Conservation (phyloP, 2,329 filamentous ascomycete genomes). For the Claviceps maximensis region DNA sequence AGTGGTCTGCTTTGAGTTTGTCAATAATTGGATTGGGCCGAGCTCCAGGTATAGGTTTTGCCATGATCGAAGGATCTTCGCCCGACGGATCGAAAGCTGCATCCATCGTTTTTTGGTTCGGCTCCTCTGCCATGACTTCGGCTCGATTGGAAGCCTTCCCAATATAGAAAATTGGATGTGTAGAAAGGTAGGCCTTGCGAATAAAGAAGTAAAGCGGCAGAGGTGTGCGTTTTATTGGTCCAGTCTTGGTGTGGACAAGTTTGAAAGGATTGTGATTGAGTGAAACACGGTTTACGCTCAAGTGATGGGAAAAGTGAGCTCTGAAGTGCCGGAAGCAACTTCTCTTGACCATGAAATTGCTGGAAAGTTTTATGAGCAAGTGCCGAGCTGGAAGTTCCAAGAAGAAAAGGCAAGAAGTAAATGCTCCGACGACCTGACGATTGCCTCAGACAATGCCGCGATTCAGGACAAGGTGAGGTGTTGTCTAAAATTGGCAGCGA, state of each 20-base stretch:
- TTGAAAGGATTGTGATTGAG: background rate
- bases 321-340: background rate
- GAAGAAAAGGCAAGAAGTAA: background rate
- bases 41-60: constrained; percentile 7
- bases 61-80: background rate
- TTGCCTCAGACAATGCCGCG: background rate
- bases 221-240: background rate
- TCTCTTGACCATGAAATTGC: background rate
- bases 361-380: background rate
- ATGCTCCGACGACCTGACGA: background rate
- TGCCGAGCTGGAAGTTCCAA: background rate
- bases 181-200: too few relatives aligned
- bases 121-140: constrained; percentile 3
- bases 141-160: background rate
- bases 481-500: background rate
- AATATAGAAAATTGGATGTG: background rate
- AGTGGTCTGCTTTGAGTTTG: constrained; percentile 20
- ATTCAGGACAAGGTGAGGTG: background rate
- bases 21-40: constrained; percentile 25
- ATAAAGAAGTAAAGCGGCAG: too few relatives aligned
- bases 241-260: background rate
- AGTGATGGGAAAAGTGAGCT: too few relatives aligned
- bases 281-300: background rate
- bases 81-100: background rate
- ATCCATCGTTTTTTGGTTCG: background rate